Percentiles rank a stretch among this genome's conserved stretches.
Conservation (phyloP, 306 rosid genomes). For the Gynostemma pentaphyllum region DNA sequence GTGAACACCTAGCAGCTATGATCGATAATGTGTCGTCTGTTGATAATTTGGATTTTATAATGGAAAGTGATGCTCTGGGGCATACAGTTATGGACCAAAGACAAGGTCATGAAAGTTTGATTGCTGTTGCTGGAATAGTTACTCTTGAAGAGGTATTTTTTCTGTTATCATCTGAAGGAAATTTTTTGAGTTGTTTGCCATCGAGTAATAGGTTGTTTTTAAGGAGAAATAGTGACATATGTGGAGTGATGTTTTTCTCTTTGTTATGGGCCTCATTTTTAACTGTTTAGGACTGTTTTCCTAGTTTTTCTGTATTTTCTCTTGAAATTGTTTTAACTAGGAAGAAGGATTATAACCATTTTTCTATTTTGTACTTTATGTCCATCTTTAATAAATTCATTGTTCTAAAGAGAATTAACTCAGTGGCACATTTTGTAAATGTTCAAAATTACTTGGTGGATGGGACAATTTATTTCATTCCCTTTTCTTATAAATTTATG, state of each 20-base stretch:
- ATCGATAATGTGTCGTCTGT: slow-evolving; percentile 96
- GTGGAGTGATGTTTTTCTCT: neutral
- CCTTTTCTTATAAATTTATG: neutral
- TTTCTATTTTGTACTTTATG: neutral
- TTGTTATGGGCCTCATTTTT: neutral
- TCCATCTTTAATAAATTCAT: neutral
- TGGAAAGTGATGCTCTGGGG: slow-evolving; percentile 96
- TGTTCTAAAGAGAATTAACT: neutral
- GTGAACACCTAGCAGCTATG: slow-evolving; percentile 98
- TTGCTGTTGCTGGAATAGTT: slow-evolving; percentile 84
- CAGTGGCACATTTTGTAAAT: neutral
- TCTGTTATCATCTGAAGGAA: neutral
- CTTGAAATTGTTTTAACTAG: neutral
- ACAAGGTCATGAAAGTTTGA: slow-evolving; percentile 93
- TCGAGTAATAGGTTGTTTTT: neutral
- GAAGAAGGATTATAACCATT: neutral
- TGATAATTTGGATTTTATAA: slow-evolving; percentile 96
- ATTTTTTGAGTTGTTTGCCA: neutral
- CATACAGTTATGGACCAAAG: slow-evolving; percentile 97
- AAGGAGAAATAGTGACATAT: neutral
- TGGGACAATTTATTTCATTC: neutral
- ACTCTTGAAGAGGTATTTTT: slow-evolving; percentile 79
- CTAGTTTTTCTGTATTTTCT: neutral
- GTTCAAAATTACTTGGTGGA: neutral
- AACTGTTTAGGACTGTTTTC: neutral